These are phyloP conservation scores for Aspergillus unguis DNA, from an alignment of 2,329 filamentous ascomycete genomes.

Conservation along the genomic window DNA sequence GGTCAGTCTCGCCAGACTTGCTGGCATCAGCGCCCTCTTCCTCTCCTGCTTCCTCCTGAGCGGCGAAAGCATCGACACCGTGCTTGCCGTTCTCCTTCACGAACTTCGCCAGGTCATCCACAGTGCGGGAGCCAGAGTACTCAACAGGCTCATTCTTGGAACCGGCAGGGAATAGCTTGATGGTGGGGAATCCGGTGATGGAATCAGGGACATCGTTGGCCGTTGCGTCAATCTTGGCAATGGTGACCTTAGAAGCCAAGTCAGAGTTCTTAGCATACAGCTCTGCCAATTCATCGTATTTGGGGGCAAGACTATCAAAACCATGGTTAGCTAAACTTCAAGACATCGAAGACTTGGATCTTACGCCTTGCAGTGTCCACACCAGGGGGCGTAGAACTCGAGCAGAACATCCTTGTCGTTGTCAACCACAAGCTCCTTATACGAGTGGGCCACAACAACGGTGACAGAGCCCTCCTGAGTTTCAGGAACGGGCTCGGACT, in stretches of 20 bases:
- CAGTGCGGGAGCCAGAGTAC: constrained; percentile 81
- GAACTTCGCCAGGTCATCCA: constrained; percentile 90
- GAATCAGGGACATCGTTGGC: constrained; percentile 95
- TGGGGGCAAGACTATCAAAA: constrained; percentile 55
- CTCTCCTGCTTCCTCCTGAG: constrained; percentile 54
- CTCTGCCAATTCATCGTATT: constrained; percentile 62
- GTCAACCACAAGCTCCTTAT: constrained; percentile 86
- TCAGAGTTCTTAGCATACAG: constrained; percentile 53
- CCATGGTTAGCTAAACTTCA: constrained; percentile 4
- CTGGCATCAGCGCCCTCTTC: constrained; percentile 27
- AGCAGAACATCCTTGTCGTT: constrained; percentile 94
- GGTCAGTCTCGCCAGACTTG: constrained; percentile 18
- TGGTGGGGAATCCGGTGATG: constrained; percentile 96
- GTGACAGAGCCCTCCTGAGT: constrained; percentile 84
- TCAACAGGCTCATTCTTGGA: constrained; percentile 79
- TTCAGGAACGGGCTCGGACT: constrained; percentile 96
- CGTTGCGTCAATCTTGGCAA: constrained; percentile 93
- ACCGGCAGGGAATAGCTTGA: constrained; percentile 94
- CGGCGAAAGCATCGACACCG: constrained; percentile 65
- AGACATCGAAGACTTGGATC: constrained; percentile 19
- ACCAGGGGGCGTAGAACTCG: constrained; percentile 95
- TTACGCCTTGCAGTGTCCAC: constrained; percentile 66
- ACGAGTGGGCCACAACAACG: constrained; percentile 88
- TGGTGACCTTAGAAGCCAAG: constrained; percentile 58
- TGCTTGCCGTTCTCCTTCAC: constrained; percentile 93